Conservation (phyloP, 768 basidiomycete species). For the Rhodotorula sphaerocarpa region DNA sequence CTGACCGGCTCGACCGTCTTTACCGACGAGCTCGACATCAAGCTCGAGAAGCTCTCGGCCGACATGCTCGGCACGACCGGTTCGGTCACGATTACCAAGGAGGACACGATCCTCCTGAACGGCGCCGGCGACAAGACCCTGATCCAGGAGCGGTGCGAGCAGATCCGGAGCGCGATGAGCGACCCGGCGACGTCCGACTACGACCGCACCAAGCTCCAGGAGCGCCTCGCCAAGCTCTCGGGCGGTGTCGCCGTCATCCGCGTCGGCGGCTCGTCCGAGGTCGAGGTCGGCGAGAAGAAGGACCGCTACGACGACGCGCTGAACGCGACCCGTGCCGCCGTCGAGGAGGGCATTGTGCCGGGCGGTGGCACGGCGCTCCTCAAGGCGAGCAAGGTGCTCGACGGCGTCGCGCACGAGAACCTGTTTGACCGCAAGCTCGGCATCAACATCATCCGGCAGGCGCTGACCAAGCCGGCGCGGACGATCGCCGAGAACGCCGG, state of each 20-base stretch:
- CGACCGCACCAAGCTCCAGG: slow-evolving; percentile 89
- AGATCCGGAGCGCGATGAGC: slow-evolving; percentile 72
- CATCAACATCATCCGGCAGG: slow-evolving; percentile 60
- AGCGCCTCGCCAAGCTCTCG: slow-evolving; percentile 87
- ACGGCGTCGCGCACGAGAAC: slow-evolving; percentile 70
- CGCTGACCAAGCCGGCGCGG: slow-evolving; percentile 68
- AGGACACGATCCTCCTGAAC: slow-evolving; percentile 93
- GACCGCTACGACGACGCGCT: slow-evolving; percentile 77
- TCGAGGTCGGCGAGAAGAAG: slow-evolving; percentile 99
- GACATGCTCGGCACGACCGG: slow-evolving; percentile 88
- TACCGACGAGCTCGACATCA: slow-evolving; percentile 92
- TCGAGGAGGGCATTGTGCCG: slow-evolving; percentile 96
- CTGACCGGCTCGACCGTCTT: slow-evolving; percentile 97
- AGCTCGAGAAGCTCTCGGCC: slow-evolving; percentile 78
- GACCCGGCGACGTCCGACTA: slow-evolving; percentile 84
- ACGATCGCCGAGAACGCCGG: slow-evolving; percentile 90
- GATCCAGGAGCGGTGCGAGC: slow-evolving; percentile 89
- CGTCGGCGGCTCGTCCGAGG: slow-evolving; percentile 86
- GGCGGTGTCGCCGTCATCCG: slow-evolving; percentile 98
- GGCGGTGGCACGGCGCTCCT: slow-evolving; percentile 76
- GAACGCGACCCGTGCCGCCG: slow-evolving; percentile 74
- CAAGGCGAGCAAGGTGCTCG: slow-evolving; percentile 68
- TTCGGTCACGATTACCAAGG: slow-evolving; percentile 88
- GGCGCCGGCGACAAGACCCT: slow-evolving; percentile 83
- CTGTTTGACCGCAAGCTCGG: slow-evolving; percentile 90